Conservation (phyloP, 23 red algal genomes). For the Rhodosorus marinus region DNA sequence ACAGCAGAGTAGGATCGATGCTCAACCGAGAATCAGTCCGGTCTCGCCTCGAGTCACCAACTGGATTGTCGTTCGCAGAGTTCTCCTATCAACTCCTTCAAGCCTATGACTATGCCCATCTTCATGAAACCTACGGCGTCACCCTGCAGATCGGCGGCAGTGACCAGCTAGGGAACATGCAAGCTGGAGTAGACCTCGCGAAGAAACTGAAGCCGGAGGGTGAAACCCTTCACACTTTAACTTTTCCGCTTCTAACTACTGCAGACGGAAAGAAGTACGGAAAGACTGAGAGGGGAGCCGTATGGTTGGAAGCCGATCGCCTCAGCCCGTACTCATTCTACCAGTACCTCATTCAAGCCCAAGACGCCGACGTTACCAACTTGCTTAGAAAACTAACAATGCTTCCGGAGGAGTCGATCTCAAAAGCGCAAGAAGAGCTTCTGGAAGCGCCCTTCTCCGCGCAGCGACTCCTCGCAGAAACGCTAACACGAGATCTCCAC, state of each 20-base stretch:
- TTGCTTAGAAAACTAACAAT: slow-evolving; percentile 67
- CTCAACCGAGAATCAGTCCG: slow-evolving; percentile 69
- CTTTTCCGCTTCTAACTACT: slow-evolving; percentile 80
- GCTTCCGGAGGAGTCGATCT: slow-evolving; percentile 50
- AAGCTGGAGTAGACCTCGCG: slow-evolving; percentile 63
- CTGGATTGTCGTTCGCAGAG: slow-evolving; percentile 85
- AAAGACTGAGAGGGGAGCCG: slow-evolving; percentile 80
- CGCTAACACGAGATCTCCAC: slow-evolving; percentile 76
- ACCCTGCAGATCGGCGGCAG: slow-evolving; percentile 65
- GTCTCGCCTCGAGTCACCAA: slow-evolving; percentile 38
- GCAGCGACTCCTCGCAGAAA: slow-evolving; percentile 55
- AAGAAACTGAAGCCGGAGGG: slow-evolving; percentile 35
- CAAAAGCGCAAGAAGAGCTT: too few species aligned
- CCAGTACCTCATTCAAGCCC: slow-evolving; percentile 46
- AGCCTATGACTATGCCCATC: slow-evolving; percentile 81
- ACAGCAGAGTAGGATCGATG: slow-evolving; percentile 78
- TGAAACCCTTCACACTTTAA: slow-evolving; percentile 50
- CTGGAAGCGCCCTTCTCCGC: slow-evolving; percentile 44
- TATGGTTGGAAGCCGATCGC: slow-evolving; percentile 57
- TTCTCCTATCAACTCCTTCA: slow-evolving; percentile 97
- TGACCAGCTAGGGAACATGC: slow-evolving; percentile 97
- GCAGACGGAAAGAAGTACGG: slow-evolving; percentile 77
- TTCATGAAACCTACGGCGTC: slow-evolving; percentile 23
- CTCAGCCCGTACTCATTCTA: slow-evolving; percentile 93
- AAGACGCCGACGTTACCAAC: slow-evolving; percentile 54